phyloP scores from a whole-genome alignment of 495 filamentous ascomycete genomes.

The Bacidia rubella region DNA sequence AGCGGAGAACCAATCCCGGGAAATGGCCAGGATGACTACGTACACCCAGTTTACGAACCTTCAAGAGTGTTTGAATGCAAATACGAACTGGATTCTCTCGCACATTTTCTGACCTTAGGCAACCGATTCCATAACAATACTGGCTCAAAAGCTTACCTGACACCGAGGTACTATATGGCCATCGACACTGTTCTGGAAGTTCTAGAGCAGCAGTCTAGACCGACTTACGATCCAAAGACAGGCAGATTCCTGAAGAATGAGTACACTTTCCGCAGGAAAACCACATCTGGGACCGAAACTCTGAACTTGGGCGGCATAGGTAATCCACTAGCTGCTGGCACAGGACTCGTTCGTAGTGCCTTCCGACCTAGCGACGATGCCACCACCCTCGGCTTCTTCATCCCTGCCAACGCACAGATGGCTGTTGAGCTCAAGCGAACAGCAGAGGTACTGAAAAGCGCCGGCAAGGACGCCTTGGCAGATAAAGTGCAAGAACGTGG shows the following conservation, averaged over 20 bases:
- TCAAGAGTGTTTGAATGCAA: conserved; percentile 93
- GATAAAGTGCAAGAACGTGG: conserved; percentile 47
- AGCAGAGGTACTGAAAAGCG: conserved; percentile 49
- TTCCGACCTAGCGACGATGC: conserved; percentile 97
- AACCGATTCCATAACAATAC: conserved; percentile 81
- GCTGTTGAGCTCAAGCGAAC: conserved; percentile 74
- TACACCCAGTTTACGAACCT: conserved; percentile 77
- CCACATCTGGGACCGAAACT: conserved; percentile 78
- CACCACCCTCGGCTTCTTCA: conserved; percentile 91
- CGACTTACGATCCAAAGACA: conserved; percentile 60
- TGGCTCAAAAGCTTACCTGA: conserved; percentile 63
- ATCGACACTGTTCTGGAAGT: conserved; percentile 59
- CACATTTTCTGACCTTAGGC: conserved; percentile 72
- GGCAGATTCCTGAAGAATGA: conserved; percentile 52
- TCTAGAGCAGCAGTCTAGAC: conserved; percentile 61
- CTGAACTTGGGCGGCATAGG: conserved; percentile 69
- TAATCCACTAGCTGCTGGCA: conserved; percentile 77
- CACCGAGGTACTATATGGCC: conserved; percentile 64
- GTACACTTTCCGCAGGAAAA: conserved; percentile 77
- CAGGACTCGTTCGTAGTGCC: conserved; percentile 76
- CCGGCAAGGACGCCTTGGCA: conserved; percentile 40
- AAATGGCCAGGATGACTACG: conserved; percentile 67
- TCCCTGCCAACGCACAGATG: conserved; percentile 94
- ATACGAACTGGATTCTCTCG: conserved; percentile 93
- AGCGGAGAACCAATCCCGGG: conserved; percentile 53